phyloP scores from a whole-genome alignment of 495 filamentous ascomycete species.

The Pseudoneurospora amorphoporcata region DNA sequence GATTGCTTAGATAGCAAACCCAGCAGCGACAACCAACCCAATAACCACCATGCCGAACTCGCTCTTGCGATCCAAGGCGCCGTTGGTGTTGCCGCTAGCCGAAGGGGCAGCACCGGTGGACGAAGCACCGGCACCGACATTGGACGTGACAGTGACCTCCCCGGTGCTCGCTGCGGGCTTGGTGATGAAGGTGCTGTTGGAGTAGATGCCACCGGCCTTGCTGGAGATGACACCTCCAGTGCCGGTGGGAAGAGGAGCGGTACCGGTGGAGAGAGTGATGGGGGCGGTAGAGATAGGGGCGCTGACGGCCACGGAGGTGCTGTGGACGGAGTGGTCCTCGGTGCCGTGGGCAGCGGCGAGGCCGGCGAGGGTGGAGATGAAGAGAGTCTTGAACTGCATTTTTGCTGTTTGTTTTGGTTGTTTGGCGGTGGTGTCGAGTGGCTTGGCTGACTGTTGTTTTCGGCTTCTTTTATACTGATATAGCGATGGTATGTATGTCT shows the following conservation, averaged over 20 bases:
- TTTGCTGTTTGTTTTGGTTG: neutral
- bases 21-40: constrained; percentile 20
- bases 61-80: neutral
- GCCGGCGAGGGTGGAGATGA: constrained; percentile 16
- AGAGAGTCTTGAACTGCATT: constrained; percentile 19
- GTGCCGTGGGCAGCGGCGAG: constrained; percentile 6
- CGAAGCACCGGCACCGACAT: neutral
- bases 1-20: constrained; percentile 26
- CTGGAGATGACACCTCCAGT: neutral
- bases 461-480: neutral
- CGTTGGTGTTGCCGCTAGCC: neutral
- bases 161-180: neutral
- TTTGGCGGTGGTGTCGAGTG: neutral
- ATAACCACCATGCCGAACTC: constrained; percentile 11
- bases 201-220: neutral
- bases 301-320: constrained; percentile 31
- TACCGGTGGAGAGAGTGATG: neutral
- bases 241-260: neutral
- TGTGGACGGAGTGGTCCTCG: neutral
- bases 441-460: neutral
- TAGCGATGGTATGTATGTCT: neutral
- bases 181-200: neutral
- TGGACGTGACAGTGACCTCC: neutral
- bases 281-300: constrained; percentile 6
- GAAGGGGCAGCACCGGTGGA: neutral